These are phyloP conservation scores for Aureobasidium sp. DNA, from an alignment of 2,329 filamentous ascomycete species.

Conservation along the genomic window DNA sequence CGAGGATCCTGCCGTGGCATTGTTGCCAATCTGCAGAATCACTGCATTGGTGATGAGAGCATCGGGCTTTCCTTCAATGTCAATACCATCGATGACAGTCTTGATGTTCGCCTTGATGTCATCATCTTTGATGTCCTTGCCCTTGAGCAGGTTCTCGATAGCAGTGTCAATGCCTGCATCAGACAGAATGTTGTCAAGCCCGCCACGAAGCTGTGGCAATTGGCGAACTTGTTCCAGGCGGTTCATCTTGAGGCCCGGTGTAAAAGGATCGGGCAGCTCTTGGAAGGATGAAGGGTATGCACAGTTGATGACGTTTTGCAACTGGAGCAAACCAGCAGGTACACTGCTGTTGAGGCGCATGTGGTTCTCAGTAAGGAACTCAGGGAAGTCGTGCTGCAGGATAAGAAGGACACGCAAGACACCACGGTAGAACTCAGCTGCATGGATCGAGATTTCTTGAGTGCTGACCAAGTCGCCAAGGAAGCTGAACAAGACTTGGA, in stretches of 20 bases:
- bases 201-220: slow-evolving; percentile 54
- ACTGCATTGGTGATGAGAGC: slow-evolving; percentile 67
- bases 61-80: slow-evolving; percentile 48
- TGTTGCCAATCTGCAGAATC: slow-evolving; percentile 70
- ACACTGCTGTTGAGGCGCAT: slow-evolving; percentile 72
- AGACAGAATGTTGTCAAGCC: slow-evolving; percentile 46
- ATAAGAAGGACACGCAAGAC: slow-evolving; percentile 74
- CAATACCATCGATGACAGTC: slow-evolving; percentile 65
- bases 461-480: slow-evolving; percentile 73
- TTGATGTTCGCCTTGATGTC: slow-evolving; percentile 67
- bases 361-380: slow-evolving; percentile 84
- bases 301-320: slow-evolving; percentile 79
- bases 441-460: slow-evolving; percentile 56
- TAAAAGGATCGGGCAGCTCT: slow-evolving; percentile 59
- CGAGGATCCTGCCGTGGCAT: slow-evolving; percentile 56
- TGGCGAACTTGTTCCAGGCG: slow-evolving; percentile 65
- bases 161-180: slow-evolving; percentile 44
- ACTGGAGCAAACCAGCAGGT: slow-evolving; percentile 73
- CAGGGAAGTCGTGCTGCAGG: slow-evolving; percentile 87
- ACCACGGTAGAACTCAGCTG: slow-evolving; percentile 77
- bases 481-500: slow-evolving; percentile 41
- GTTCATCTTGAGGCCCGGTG: slow-evolving; percentile 66
- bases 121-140: slow-evolving; percentile 53
- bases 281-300: slow-evolving; percentile 62
- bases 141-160: slow-evolving; percentile 44